A percentile compares a stretch with the other conserved stretches of the same genome.
These are phyloP conservation scores for Xylaria flabelliformis DNA, from an alignment of 495 filamentous ascomycete genomes.

Conservation along the genomic window DNA sequence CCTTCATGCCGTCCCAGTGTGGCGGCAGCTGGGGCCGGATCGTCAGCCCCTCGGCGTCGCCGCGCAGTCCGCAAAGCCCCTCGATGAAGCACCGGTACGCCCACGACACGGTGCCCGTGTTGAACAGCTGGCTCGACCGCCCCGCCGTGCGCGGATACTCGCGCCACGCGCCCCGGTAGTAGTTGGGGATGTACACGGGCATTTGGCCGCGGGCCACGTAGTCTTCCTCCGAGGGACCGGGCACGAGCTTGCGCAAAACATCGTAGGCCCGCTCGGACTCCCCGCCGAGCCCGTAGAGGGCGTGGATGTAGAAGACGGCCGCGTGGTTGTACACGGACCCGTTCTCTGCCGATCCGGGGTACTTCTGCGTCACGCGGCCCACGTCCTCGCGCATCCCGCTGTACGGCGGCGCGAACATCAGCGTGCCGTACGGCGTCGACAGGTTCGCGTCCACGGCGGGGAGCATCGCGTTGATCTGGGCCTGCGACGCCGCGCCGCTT, in stretches of 20 bases:
- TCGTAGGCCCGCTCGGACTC: constrained; percentile 58
- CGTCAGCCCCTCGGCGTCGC: constrained; percentile 52
- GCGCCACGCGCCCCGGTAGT: constrained; percentile 60
- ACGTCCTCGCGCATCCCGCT: constrained; percentile 63
- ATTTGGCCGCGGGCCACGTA: constrained; percentile 61
- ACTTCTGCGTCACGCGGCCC: constrained; percentile 65
- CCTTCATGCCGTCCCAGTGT: constrained; percentile 55
- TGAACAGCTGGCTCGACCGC: constrained; percentile 61
- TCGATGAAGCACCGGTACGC: constrained; percentile 61
- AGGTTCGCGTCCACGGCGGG: constrained; percentile 57
- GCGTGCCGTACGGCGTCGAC: constrained; percentile 58
- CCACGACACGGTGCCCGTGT: constrained; percentile 64
- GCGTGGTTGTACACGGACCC: constrained; percentile 65
- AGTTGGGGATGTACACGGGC: constrained; percentile 63
- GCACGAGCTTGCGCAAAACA: constrained; percentile 58
- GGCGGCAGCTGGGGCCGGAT: constrained; percentile 58
- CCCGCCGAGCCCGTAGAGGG: constrained; percentile 54
- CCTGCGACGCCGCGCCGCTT: constrained; percentile 53
- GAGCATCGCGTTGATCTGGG: constrained; percentile 54
- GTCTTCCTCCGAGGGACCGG: constrained; percentile 57
- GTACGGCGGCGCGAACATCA: constrained; percentile 62
- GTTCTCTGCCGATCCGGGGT: constrained; percentile 62
- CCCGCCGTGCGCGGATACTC: constrained; percentile 59
- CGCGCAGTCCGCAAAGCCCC: constrained; percentile 59
- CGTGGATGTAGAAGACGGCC: constrained; percentile 58